A percentile compares a stretch with the other conserved stretches of the same genome.
These are phyloP conservation scores for Leccinum rimulosum DNA, from an alignment of 768 basidiomycete genomes.

Conservation along the genomic window DNA sequence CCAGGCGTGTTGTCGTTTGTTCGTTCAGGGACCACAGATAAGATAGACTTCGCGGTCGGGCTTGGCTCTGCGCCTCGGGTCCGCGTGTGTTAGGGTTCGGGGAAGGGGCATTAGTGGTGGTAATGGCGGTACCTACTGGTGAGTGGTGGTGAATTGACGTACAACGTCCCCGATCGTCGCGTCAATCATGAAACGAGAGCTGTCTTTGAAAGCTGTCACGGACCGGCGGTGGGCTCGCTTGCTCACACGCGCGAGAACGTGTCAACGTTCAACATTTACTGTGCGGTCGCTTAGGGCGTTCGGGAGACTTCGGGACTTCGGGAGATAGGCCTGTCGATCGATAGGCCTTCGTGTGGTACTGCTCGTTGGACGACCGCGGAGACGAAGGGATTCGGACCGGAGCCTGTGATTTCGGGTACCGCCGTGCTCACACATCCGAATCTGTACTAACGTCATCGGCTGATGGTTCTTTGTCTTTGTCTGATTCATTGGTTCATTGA, in stretches of 20 bases:
- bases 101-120: background rate
- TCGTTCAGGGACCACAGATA: background rate
- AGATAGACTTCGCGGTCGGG: background rate
- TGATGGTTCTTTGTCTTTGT: too few species aligned
- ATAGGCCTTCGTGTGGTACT: background rate
- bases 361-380: slow-evolving; percentile 1
- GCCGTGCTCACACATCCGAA: background rate
- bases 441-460: too few species aligned
- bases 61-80: slow-evolving; percentile 4
- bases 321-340: too few species aligned
- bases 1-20: background rate
- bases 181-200: background rate
- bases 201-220: background rate
- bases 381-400: background rate
- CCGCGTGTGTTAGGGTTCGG: slow-evolving; percentile 5
- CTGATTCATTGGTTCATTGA: too few species aligned
- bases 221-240: slow-evolving; percentile 1
- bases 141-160: background rate
- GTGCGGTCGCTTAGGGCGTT: background rate
- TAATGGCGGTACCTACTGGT: background rate
- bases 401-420: background rate
- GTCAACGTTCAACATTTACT: background rate
- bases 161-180: background rate
- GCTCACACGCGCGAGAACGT: background rate
- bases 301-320: background rate